Conservation (phyloP, 1,284 basidiomycete genomes). For the Ganoderma leucocontextum region DNA sequence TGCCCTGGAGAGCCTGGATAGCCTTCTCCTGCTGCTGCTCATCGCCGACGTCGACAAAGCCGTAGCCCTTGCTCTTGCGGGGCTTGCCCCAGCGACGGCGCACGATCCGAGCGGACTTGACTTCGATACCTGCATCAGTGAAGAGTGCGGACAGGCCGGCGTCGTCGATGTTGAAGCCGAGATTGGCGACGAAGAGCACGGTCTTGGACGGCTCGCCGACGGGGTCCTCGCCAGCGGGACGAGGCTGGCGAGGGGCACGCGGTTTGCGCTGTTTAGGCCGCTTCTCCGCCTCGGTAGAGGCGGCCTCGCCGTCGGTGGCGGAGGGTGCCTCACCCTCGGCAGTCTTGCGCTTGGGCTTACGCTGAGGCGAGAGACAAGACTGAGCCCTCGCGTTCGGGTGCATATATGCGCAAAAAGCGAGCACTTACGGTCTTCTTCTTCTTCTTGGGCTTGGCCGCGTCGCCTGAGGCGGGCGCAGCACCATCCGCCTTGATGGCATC, state of each 20-base stretch:
- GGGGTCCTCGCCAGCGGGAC: conserved; percentile 79
- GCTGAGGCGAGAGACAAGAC: conserved; percentile 15
- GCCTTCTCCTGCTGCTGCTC: conserved; percentile 89
- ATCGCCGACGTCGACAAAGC: conserved; percentile 90
- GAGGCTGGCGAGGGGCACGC: conserved; percentile 62
- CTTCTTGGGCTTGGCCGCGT: conserved; percentile 79
- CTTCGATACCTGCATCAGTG: conserved; percentile 81
- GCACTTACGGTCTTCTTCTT: conserved; percentile 66
- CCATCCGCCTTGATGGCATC: conserved; percentile 58
- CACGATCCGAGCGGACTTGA: conserved; percentile 87
- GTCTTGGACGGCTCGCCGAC: conserved; percentile 84
- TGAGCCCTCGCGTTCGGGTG: conserved; percentile 29
- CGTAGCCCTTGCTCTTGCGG: conserved; percentile 91
- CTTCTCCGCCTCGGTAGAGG: conserved; percentile 46
- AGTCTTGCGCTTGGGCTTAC: conserved; percentile 63
- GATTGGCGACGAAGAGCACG: conserved; percentile 94
- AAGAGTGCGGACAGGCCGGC: conserved; percentile 80
- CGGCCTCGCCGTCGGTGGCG: conserved; percentile 35
- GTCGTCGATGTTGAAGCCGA: conserved; percentile 91
- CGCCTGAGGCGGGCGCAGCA: conserved; percentile 55
- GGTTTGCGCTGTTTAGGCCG: conserved; percentile 68
- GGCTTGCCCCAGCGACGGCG: conserved; percentile 82
- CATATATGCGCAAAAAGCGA: conserved; percentile 21
- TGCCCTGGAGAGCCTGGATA: conserved; percentile 81
- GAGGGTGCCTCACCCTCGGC: conserved; percentile 56